Evolutionary conservation across 2,329 filamentous ascomycete genomes (phyloP), one percentile per base, ranked within the genome.

Genomic region (Endoconidiophora laricicola): DNA sequence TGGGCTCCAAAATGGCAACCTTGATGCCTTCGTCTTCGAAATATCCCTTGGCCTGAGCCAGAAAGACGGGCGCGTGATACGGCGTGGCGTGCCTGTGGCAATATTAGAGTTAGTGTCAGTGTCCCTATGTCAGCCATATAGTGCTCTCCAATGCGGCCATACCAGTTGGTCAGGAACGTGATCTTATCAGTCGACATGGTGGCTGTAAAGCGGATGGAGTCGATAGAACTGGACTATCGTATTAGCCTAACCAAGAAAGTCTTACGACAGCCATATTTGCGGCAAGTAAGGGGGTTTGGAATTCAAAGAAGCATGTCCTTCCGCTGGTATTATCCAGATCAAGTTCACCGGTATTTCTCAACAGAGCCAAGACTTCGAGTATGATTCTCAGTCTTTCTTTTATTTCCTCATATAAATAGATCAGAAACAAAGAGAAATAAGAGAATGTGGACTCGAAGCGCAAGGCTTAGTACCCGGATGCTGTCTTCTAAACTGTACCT

Each of bases 291-390:
- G 60, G 58, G 52, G 53, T 60, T 60, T 60, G 61, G 63, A 62
- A 63, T 56, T 59, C 67, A 72, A 77, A 77, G 76, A 81, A 81
- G 81, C 81, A 85, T 80, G 76, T 85, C 78, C 81, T 85, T 85
- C 80, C 82, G 81, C 81, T 83, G 79, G 79, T 73, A 83, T 84
- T 83, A 81, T 79, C 78, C 79, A 83, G 79, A 83, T 84, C 81
- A 85, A 85, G 81, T 86, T 84, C 73, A 69, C 69, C 79, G 79
- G 79, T 83, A 80, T 82, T 74, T 83, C 79, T 83, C 78, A 83
- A 78, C 38, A 6, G 10, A 16, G 40, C 49, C n/a, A 39, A 6
- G 40, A 18, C 44, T 29, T 50, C 46, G 20, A 38, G 20, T 43
- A 24, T 49, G 26, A 51, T 33, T 33, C 29, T 33, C 29, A 33